Evolutionary conservation across 1,139 yeast species (phyloP), one percentile per base, ranked within the genome.

Genomic region (Nakaseomyces glabratus): DNA sequence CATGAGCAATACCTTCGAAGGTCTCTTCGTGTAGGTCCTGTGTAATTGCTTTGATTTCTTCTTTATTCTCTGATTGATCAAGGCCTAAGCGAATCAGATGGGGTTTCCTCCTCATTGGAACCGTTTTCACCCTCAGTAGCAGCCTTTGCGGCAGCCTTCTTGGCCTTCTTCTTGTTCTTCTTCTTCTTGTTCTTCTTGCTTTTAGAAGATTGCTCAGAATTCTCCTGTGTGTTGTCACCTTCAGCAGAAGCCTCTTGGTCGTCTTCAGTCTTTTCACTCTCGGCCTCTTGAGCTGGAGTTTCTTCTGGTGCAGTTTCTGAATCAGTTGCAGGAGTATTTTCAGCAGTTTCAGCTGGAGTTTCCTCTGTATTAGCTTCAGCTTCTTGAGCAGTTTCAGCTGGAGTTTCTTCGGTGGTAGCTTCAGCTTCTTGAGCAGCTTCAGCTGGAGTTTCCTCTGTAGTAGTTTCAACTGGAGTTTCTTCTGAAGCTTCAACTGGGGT

Each of bases 71-170:
- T 23, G 17, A 34, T 23, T 51, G 41, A 51, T 46, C 35, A 44
- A 34, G 45, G 58, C 58, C 58, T 53, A 53, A 53, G 58, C 40
- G 47, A 40, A 41, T 41, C 44, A 10, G 44, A 31, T 31, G 11
- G 7, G n/a, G n/a, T 11, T 3, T 19, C 21, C 21, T 24, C 19
- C 16, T 23, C 22, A 26, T 15, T 6, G 22, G 20, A 16, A 14
- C 16, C 11, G 11, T 24, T 18, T 10, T 24, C 22, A 18, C 15
- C 31, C 14, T 14, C 35, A 11, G 34, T 20, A 14, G 34, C 33
- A 12, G 29, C 28, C 17, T 36, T 23, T 6, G 18, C 31, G 7
- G 34, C 42, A 11, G 37, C 28, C 13, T 14, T 21, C 32, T 28
- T 28, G 24, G 11, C 28, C 38, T 18, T 30, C 38, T 24, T 22